These are phyloP conservation scores for Scutellaria galericulata DNA, from an alignment of 257 asterid species.

Conservation along the genomic window DNA sequence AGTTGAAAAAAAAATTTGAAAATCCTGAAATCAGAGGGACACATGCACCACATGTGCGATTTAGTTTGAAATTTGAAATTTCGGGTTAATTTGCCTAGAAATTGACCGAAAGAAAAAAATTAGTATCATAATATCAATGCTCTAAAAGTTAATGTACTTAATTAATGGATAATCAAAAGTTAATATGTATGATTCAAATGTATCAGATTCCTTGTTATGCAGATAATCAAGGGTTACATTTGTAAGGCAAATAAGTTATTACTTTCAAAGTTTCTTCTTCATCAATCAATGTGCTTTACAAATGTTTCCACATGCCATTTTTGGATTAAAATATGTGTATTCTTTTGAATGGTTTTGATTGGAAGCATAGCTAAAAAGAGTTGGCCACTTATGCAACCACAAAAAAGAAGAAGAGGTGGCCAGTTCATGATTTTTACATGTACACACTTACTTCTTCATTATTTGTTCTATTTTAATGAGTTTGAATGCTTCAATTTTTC, in stretches of 20 bases:
- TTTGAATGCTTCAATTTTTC: constrained; percentile 33
- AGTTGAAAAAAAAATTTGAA: too few relatives aligned
- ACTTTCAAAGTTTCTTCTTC: background rate
- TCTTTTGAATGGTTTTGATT: constrained; percentile 40
- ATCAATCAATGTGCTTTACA: background rate
- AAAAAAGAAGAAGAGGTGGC: background rate
- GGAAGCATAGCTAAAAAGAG: constrained; percentile 47
- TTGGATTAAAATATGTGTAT: constrained; percentile 4
- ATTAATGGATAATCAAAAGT: too few relatives aligned
- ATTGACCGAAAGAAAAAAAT: too few relatives aligned
- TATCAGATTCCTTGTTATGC: too few relatives aligned
- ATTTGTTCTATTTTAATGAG: constrained; percentile 21
- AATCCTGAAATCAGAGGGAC: too few relatives aligned
- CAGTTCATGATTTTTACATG: constrained; percentile 19
- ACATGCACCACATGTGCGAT: too few relatives aligned
- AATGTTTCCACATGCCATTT: constrained; percentile 16
- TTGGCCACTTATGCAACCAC: background rate
- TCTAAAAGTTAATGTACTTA: too few relatives aligned
- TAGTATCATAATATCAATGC: too few relatives aligned
- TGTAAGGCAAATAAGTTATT: background rate
- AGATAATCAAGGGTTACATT: background rate
- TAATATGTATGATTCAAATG: too few relatives aligned
- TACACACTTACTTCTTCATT: constrained; percentile 15
- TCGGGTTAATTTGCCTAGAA: too few relatives aligned
- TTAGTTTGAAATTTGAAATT: too few relatives aligned